Conservation (phyloP, 1,284 basidiomycete genomes). For the Puccinia triticina region DNA sequence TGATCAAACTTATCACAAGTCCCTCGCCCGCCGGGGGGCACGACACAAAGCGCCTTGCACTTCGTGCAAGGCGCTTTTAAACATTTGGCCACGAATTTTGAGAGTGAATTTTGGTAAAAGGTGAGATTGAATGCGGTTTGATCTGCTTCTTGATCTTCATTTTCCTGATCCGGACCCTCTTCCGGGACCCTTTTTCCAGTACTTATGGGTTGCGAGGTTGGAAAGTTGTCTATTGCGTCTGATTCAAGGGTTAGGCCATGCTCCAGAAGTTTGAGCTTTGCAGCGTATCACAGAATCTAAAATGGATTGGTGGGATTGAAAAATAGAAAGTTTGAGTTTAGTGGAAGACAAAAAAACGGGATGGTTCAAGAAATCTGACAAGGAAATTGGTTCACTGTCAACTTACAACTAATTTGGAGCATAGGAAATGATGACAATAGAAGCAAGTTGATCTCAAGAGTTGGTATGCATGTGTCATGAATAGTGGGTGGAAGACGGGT, state of each 20-base stretch:
- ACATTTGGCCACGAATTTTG: slow-evolving; percentile 72
- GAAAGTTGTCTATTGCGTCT: slow-evolving; percentile 68
- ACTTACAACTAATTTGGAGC: slow-evolving; percentile 73
- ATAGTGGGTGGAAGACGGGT: slow-evolving; percentile 94
- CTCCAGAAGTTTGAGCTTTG: slow-evolving; percentile 85
- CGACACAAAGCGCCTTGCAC: too few species aligned
- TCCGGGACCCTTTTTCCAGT: slow-evolving; percentile 54
- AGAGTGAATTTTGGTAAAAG: slow-evolving; percentile 67
- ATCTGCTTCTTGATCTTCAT: slow-evolving; percentile 63
- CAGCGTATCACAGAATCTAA: slow-evolving; percentile 78
- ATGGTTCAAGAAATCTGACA: slow-evolving; percentile 1
- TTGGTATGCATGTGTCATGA: slow-evolving; percentile 89
- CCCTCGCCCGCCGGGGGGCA: too few species aligned
- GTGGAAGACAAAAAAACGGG: slow-evolving; percentile 15
- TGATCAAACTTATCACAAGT: too few species aligned
- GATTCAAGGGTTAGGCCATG: slow-evolving; percentile 84
- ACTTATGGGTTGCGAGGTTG: slow-evolving; percentile 43
- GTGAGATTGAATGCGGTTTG: slow-evolving; percentile 66
- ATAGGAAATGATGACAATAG: slow-evolving; percentile 93
- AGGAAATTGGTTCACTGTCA: background rate
- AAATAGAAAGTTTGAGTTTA: slow-evolving; percentile 12
- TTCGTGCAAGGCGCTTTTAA: too few species aligned
- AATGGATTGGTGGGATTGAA: slow-evolving; percentile 41
- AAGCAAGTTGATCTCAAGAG: slow-evolving; percentile 87
- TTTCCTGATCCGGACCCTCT: slow-evolving; percentile 58